Base-by-base conservation (phyloP, 2,329 filamentous ascomycete genomes). In the Cryphonectria naterciae region DNA sequence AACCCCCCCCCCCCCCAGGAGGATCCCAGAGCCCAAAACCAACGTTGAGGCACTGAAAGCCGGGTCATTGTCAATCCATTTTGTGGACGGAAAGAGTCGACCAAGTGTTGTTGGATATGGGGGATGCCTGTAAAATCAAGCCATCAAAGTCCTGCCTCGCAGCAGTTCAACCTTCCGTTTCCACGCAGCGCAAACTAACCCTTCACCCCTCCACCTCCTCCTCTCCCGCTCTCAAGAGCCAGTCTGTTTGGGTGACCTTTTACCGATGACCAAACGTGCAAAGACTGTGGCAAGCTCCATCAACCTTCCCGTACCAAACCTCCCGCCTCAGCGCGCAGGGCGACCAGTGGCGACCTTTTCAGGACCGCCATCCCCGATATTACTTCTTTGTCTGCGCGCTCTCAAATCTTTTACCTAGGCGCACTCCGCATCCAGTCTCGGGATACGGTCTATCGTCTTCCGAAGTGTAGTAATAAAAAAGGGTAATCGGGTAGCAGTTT, bases 391-490 rank as follows among this genome's bases (percentile, higher is more conserved):
- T 64, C 39, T 70, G 39, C 39, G 65, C 58, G 62, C 66, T 69
- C 71, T 60, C 49, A 60, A 43, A 64, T 49, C 25, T 11, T 65
- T 72, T 65, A 49, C 63, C 60, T 22, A 62, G 62, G 63, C 69
- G 63, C 66, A 63, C 69, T 60, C 68, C 70, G 76, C 67, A 75
- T 74, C 76, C 75, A 70, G 67, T 75, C 73, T 76, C 32, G 74
- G 70, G 70, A 75, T 71, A 69, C 69, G 66, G 56, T 73, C 71
- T 73, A 73, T 71, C 71, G 66, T 73, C 69, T 73, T 73, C 68
- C 70, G 67, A 66, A 63, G 43, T 67, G 65, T 65, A 68, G 58
- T 37, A 39, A 62, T 37, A 41, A 66, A 61, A 68, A 66, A 72
- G 46, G 64, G 64, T 67, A 52, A 70, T 66, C 67, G 69, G 70